phyloP scores from a whole-genome alignment of 257 asterid species.

The Lycium barbarum region DNA sequence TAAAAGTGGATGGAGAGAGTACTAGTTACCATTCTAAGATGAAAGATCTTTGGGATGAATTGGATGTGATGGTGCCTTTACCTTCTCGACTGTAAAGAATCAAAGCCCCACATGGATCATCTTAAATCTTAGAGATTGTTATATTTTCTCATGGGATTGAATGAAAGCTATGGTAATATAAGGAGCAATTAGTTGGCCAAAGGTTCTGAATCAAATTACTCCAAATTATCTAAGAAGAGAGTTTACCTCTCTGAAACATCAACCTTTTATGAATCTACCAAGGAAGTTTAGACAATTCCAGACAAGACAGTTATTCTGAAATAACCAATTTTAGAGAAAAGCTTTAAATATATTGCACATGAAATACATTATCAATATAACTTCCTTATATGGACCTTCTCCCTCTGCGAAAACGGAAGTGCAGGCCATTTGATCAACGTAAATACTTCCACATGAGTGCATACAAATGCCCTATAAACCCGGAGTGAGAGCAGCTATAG shows the following conservation, averaged over 20 bases:
- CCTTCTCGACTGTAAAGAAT: too few species aligned
- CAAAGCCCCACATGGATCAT: too few species aligned
- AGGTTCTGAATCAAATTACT: too few species aligned
- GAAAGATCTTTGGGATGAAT: too few species aligned
- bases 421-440: neutral
- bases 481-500: neutral
- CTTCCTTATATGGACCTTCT: slow-evolving; percentile 10
- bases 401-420: neutral
- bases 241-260: neutral
- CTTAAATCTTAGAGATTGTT: too few species aligned
- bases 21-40: too few species aligned
- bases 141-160: too few species aligned
- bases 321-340: neutral
- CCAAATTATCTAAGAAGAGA: neutral
- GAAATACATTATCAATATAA: slow-evolving; percentile 9
- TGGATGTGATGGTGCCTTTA: too few species aligned
- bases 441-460: slow-evolving; percentile 22
- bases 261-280: neutral
- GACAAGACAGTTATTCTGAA: neutral
- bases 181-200: too few species aligned
- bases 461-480: neutral
- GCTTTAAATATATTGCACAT: neutral
- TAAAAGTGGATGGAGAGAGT: too few species aligned
- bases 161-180: too few species aligned
- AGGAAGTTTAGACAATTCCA: neutral